Base-by-base conservation (phyloP, 371 early-diverging fungal species). In the Basidiobolus meristosporus region DNA sequence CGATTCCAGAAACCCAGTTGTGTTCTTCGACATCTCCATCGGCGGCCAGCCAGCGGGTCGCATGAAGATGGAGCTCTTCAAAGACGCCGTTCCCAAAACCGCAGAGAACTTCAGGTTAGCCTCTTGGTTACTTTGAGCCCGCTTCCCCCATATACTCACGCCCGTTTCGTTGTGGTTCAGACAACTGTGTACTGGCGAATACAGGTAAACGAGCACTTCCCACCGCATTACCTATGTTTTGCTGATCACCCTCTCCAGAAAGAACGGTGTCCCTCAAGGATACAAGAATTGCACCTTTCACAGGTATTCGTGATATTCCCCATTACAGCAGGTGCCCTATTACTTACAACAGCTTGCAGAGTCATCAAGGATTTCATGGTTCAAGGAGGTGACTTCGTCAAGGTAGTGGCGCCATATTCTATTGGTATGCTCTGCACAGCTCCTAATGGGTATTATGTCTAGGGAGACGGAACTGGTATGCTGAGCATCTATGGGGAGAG, bases 321-420 rank as follows among this genome's bases (percentile, higher is more conserved):
- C n/a, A n/a, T n/a, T n/a, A n/a, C n/a, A n/a, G n/a, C n/a, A 36
- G 19, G 17, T 7, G 21, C 14, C 17, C 12, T 17, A 15, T 36
- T 3, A 29, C 17, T 22, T 26, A n/a, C 34, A 17, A 28, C 20
- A 21, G 37, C 10, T 39, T 31, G 37, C 57, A 73, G 73, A 55
- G 81, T 90, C 20, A 91, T 91, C 51, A 84, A 86, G 59, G 80
- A 86, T 37, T 99, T 98, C 60, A 98, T 99, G 93, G 74, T 96
- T 3, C 99, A 99, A 54, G 99, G 99, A 22, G 99, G 99, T 15
- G 99, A 99, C 56, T 91, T 98, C 45, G 35, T 84, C 15, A 82
- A 77, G 60, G 74, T 69, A 50, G 31, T 1, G 21, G 9, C 29
- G 7, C 14, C n/a, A 16, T 30, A 19, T n/a, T n/a, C n/a, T n/a